Base-by-base conservation (phyloP, 352 stramenopile genomes). In the Phytophthora kernoviae region DNA sequence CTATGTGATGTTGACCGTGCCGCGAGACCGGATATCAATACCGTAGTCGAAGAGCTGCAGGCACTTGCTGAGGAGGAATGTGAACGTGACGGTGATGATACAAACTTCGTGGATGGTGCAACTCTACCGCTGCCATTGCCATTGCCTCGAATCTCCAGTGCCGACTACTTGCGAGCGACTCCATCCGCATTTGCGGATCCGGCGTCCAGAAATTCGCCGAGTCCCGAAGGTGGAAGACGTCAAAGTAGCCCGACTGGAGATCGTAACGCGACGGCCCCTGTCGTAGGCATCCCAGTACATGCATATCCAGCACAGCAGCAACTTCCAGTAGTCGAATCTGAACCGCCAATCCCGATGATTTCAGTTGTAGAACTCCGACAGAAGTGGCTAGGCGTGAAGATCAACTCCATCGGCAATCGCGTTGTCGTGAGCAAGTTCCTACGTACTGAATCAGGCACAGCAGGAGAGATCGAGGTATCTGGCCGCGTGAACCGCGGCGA, bases 391-490 rank as follows among this genome's bases (percentile, higher is more conserved):
- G 79, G 82, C 20, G 68, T 91, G 33, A 90, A 90, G 68, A 90
- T 91, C 55, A 90, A 88, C 55, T 87, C 78, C 44, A 82, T 91
- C 45, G 82, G 82, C 17, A 81, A 81, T 34, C 76, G 79, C 22
- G 75, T 91, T 40, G 72, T 90, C 32, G 72, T 91, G 45, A 91
- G 82, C 68, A 89, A 88, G 42, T 91, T 91, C 26, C 36, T 90
- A 44, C 80, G 77, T 7, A 63, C 78, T 20, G 76, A 79, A 9
- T 80, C 73, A 0, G 82, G 80, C 7, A 78, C 76, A 0, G 54
- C 81, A 22, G 83, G 83, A 34, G 83, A 93, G 60, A 88, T 93
- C 44, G 81, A 93, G 21, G 77, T 73, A n/a, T 89, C 81, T 9
- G 75, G 75, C 2, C 60, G 62, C 27, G 81, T 90, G 18, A 63